Evolutionary conservation across 2,329 filamentous ascomycete genomes (phyloP).

Genomic region (Aspergillus jensenii): DNA sequence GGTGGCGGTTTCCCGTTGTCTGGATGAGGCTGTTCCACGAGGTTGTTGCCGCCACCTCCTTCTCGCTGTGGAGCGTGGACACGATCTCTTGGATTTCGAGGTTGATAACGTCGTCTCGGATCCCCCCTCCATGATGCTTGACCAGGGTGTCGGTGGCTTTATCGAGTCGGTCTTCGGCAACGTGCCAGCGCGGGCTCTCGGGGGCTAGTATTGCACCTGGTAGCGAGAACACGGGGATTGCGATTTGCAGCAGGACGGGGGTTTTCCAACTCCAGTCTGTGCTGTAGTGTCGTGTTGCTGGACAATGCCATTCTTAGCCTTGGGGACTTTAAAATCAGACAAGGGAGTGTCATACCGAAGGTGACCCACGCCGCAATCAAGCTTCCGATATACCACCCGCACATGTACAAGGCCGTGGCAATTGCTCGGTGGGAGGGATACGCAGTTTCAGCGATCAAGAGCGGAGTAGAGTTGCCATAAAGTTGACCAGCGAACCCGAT

Average conservation of each 20-base stretch:
- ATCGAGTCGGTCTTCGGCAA: conserved; percentile 62
- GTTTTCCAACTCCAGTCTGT: conserved; percentile 63
- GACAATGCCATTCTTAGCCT: background rate
- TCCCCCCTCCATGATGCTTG: conserved; percentile 63
- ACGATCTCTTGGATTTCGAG: no score
- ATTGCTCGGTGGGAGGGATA: background rate
- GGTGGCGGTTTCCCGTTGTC: conserved; percentile 65
- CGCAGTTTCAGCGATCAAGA: background rate
- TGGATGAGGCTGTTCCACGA: conserved; percentile 54
- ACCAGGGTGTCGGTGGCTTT: conserved; percentile 62
- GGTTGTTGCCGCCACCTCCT: conserved; percentile 51
- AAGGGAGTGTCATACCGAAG: conserved; percentile 26
- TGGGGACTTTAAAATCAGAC: no score
- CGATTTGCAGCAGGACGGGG: conserved; percentile 63
- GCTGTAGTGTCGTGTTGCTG: conserved; percentile 27
- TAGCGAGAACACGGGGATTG: conserved; percentile 39
- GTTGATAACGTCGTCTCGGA: no score
- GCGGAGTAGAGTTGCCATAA: background rate
- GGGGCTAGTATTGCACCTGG: conserved; percentile 45
- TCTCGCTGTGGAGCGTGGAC: conserved; percentile 63
- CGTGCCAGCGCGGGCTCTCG: conserved; percentile 66
- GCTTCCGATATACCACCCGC: background rate
- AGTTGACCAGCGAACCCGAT: background rate
- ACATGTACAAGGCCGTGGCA: background rate
- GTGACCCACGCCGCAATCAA: conserved; percentile 14